These are phyloP conservation scores for Brassica cretica DNA, from an alignment of 345 rosid genomes.

Conservation along the genomic window DNA sequence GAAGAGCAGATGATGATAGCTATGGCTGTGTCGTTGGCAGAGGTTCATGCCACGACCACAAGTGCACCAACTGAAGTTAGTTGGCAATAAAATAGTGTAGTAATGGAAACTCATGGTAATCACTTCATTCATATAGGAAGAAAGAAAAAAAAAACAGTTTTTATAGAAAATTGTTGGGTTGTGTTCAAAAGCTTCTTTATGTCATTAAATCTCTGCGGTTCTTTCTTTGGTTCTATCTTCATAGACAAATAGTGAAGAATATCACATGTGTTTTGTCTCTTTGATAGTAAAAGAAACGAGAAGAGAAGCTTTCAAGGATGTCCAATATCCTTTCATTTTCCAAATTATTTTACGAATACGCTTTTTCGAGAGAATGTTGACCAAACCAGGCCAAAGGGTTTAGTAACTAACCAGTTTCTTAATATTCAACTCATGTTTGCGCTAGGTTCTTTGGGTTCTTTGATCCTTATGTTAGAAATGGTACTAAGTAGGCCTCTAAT, in stretches of 20 bases:
- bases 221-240: neutral
- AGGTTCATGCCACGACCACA: slow-evolving; percentile 61
- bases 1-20: slow-evolving; percentile 99
- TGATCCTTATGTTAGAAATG: neutral
- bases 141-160: slow-evolving; percentile 21
- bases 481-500: neutral
- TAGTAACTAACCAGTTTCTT: too few species aligned
- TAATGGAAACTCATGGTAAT: slow-evolving; percentile 20
- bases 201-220: neutral
- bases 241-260: neutral
- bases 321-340: too few species aligned
- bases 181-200: neutral
- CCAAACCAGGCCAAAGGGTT: too few species aligned
- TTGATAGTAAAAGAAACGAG: neutral
- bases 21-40: slow-evolving; percentile 92
- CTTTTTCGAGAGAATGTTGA: too few species aligned
- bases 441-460: neutral
- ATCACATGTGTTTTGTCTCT: neutral
- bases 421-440: neutral
- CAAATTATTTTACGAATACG: too few species aligned
- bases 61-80: slow-evolving; percentile 52
- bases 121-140: slow-evolving; percentile 39
- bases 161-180: slow-evolving; percentile 28
- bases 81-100: slow-evolving; percentile 59
- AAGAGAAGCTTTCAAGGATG: too few species aligned